phyloP scores from a whole-genome alignment of 2,329 filamentous ascomycete genomes.

The Fusarium sp. region DNA sequence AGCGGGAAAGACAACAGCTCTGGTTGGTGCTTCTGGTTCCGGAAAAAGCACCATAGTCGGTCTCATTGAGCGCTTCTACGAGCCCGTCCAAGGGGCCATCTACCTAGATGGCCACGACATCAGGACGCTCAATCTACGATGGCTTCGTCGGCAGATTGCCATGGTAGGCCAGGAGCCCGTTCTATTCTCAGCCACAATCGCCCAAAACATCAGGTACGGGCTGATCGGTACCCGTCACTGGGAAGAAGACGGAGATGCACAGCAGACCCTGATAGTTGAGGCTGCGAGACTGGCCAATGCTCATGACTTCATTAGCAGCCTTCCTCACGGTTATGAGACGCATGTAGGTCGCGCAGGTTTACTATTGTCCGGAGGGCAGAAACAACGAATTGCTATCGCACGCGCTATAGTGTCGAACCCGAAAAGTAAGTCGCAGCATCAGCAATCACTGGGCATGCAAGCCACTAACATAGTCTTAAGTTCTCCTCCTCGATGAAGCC shows the following conservation, averaged over 20 bases:
- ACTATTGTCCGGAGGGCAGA: slow-evolving; percentile 90
- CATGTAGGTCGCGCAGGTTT: slow-evolving; percentile 94
- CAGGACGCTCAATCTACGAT: slow-evolving; percentile 81
- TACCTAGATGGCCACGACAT: slow-evolving; percentile 86
- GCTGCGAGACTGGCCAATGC: slow-evolving; percentile 92
- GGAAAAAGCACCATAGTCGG: slow-evolving; percentile 96
- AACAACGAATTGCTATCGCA: slow-evolving; percentile 94
- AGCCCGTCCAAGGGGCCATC: slow-evolving; percentile 83
- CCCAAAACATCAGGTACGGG: slow-evolving; percentile 86
- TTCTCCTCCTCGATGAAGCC: slow-evolving; percentile 92
- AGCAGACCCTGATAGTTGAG: slow-evolving; percentile 75
- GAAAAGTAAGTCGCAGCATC: slow-evolving; percentile 64
- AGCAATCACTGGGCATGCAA: background rate
- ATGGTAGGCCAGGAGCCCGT: slow-evolving; percentile 93
- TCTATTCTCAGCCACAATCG: slow-evolving; percentile 89
- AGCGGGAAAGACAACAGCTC: slow-evolving; percentile 88
- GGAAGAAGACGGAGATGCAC: slow-evolving; percentile 70
- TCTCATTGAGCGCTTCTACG: slow-evolving; percentile 93
- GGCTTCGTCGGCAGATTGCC: slow-evolving; percentile 91
- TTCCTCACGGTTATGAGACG: slow-evolving; percentile 91
- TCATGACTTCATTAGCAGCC: slow-evolving; percentile 83
- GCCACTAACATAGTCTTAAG: slow-evolving; percentile 43
- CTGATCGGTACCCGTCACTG: slow-evolving; percentile 86
- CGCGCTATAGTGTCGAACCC: slow-evolving; percentile 90
- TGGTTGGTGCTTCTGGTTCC: slow-evolving; percentile 93